Evolutionary conservation across 1,284 basidiomycete genomes (phyloP), one percentile per base, ranked within the genome.

Genomic region (Entoloma clypeatum): DNA sequence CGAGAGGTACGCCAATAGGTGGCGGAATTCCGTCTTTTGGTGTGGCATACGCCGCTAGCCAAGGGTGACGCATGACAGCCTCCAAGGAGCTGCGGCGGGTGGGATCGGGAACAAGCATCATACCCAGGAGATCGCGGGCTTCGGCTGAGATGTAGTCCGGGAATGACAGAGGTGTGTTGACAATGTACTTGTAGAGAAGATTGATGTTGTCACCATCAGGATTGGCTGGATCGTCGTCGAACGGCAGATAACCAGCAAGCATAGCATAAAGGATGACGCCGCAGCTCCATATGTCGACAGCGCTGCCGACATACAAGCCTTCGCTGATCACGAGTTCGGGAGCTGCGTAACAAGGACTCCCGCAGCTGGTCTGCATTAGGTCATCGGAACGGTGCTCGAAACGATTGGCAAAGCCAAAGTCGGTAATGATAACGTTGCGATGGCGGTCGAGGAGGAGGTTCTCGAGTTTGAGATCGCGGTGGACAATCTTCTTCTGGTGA

Each of bases 131-230:
- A 45, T 68, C 63, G 83, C 86, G 75, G 17, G 90, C 92, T 43
- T 85, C 80, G 4, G 72, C 59, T 6, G 89, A 89, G 53, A 97
- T 81, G 65, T 95, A 93, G 33, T 95, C 91, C 10, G 93, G 93
- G 72, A 96, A 97, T 23, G 90, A 88, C 45, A 97, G 81, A 2
- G 89, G 87, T 1, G 94, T 97, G 70, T 85, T 92, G 67, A 98
- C 88, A 65, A 99, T 99, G 69, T 99, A 99, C 64, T 91, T 93
- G 81, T 99, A 99, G 37, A 99, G 73, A n/a, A 98, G 74, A 61
- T 98, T 99, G 75, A 99, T 99, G 68, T 99, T 99, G 71, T 99
- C 94, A 44, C 96, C 96, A 50, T 99, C 96, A 3, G 96, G 96
- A 63, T 99, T 99, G 22, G 86, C 86, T 1, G 96, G 96, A 65